Evolutionary conservation across 805 yeast genomes (phyloP).

Genomic region (Starmerella tilneyi): DNA sequence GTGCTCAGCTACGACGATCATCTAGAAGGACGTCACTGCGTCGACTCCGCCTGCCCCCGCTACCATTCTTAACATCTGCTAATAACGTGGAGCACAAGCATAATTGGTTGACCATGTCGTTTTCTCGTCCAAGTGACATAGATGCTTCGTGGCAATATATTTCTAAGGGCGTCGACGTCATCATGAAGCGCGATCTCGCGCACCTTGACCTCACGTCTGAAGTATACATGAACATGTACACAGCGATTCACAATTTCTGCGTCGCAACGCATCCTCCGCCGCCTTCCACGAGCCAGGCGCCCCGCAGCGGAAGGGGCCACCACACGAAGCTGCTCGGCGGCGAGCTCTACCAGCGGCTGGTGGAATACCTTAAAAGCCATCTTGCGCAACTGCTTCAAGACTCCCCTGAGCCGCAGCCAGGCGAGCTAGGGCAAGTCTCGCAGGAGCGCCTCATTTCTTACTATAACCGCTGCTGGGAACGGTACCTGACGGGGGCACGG

Average conservation of each 20-base stretch:
- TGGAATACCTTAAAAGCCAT: conserved; percentile 53
- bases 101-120: conserved; percentile 7
- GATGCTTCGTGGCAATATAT: conserved; percentile 35
- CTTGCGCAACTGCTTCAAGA: conserved; percentile 25
- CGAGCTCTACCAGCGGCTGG: conserved; percentile 68
- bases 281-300: conserved; percentile 11
- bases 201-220: conserved; percentile 31
- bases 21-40: too few species aligned
- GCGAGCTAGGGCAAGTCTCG: conserved; percentile 30
- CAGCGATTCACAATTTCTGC: conserved; percentile 88
- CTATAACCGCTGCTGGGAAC: conserved; percentile 79
- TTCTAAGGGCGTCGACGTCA: conserved; percentile 33
- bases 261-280: conserved; percentile 34
- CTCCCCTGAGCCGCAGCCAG: conserved; percentile 16
- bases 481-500: conserved; percentile 84
- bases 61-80: neutral
- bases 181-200: conserved; percentile 32
- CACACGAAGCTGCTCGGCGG: conserved; percentile 64
- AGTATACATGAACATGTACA: conserved; percentile 82
- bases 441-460: conserved; percentile 62
- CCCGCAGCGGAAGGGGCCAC: conserved; percentile 13
- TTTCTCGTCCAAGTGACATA: conserved; percentile 21
- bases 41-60: neutral
- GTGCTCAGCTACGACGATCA: too few species aligned
- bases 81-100: neutral